These are phyloP conservation scores for Senecio squalidus DNA, from an alignment of 140 eudicot species.

Conservation along the genomic window DNA sequence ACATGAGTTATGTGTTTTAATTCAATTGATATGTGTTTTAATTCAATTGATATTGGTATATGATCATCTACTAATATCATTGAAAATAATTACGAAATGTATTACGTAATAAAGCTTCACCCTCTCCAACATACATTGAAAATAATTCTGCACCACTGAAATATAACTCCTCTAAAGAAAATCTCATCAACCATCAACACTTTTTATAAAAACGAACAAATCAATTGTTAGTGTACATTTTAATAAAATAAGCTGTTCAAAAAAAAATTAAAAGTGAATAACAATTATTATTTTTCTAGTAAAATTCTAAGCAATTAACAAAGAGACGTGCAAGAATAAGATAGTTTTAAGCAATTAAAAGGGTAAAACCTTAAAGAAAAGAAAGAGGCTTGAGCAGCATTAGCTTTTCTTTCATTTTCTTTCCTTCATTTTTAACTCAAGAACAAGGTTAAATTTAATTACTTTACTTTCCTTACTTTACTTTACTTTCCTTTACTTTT, in stretches of 20 bases:
- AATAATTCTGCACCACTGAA: conserved; percentile 85
- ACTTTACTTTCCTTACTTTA: too few relatives aligned
- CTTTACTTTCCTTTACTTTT: too few relatives aligned
- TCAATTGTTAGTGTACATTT: conserved; percentile 1
- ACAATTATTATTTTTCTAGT: not conserved
- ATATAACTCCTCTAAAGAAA: not conserved
- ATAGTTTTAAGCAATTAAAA: not conserved
- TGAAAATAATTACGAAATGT: conserved; percentile 79
- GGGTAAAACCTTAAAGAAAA: conserved; percentile 65
- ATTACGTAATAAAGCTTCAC: conserved; percentile 83
- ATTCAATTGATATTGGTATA: too few relatives aligned
- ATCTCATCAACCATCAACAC: conserved; percentile 4
- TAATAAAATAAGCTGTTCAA: too few relatives aligned
- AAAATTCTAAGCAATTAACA: not conserved
- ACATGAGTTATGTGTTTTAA: too few relatives aligned
- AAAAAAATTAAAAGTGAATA: too few relatives aligned
- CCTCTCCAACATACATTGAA: conserved; percentile 96
- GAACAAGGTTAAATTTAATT: too few relatives aligned
- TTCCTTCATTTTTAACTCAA: too few relatives aligned
- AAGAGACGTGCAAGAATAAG: not conserved
- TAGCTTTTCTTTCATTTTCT: too few relatives aligned
- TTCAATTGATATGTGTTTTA: too few relatives aligned
- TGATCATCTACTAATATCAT: conserved; percentile 86
- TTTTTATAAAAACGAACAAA: not conserved
- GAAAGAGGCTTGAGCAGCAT: conserved; percentile 90